These are phyloP conservation scores for Biscogniauxia marginata DNA, from an alignment of 2,329 filamentous ascomycete genomes.

Conservation along the genomic window DNA sequence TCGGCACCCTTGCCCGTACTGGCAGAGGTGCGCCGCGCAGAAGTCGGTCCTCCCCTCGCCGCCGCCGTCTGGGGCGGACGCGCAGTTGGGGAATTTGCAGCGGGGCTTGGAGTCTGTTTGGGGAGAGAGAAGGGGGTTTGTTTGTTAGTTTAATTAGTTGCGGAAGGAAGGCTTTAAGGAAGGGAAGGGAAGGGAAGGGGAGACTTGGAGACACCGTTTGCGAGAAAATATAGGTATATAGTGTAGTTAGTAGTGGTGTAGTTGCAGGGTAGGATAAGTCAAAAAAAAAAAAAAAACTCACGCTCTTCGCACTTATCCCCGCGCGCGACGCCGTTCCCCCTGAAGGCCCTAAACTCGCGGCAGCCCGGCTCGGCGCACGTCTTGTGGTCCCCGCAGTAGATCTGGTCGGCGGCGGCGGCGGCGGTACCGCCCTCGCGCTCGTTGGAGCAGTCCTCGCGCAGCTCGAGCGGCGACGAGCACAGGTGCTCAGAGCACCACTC, in stretches of 20 bases:
- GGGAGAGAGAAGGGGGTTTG: neutral
- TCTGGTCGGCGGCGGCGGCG: conserved; percentile 10
- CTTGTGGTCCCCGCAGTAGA: conserved; percentile 21
- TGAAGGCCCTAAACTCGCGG: conserved; percentile 6
- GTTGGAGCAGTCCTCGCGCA: conserved; percentile 13
- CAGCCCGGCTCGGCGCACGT: conserved; percentile 14
- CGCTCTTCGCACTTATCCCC: conserved; percentile 19
- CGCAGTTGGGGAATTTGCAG: conserved; percentile 14
- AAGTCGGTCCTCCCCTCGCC: conserved; percentile 2
- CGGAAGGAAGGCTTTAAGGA: neutral
- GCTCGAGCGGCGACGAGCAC: conserved; percentile 17
- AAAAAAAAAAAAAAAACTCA: conserved; percentile 9
- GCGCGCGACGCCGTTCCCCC: conserved; percentile 3
- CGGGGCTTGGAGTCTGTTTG: conserved; percentile 12
- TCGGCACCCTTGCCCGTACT: neutral
- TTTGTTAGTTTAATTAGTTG: neutral
- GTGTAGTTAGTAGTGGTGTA: too few relatives aligned
- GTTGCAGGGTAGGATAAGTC: too few relatives aligned
- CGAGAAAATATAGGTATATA: too few relatives aligned
- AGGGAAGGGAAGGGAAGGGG: neutral
- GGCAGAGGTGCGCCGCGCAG: conserved; percentile 16
- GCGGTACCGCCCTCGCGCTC: conserved; percentile 13
- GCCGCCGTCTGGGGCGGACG: conserved; percentile 5
- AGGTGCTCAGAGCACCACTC: conserved; percentile 22
- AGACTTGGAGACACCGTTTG: too few relatives aligned